These are phyloP conservation scores for Cryptosporidium tyzzeri DNA, from an alignment of 169 alveolate species.

Conservation along the genomic window DNA sequence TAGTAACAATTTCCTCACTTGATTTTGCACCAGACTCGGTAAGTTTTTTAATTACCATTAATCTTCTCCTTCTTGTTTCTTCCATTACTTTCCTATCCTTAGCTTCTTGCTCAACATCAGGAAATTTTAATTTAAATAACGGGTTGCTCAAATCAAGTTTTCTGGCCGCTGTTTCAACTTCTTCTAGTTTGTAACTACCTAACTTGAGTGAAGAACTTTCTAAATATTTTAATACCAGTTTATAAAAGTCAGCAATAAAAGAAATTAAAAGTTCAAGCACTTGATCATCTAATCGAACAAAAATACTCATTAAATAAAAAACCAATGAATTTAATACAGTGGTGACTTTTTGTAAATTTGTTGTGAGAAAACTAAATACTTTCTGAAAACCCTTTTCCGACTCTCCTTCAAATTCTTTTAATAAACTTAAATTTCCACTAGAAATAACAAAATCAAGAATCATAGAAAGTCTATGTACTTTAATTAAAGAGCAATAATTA, in stretches of 20 bases:
- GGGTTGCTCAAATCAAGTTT: too few relatives aligned
- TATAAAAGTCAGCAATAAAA: too few relatives aligned
- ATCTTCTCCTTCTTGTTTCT: background rate
- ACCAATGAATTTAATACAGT: too few relatives aligned
- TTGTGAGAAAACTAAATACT: too few relatives aligned
- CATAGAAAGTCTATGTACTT: background rate
- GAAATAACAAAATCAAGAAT: background rate
- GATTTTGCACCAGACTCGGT: background rate
- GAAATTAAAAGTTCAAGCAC: background rate
- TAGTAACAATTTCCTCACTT: too few relatives aligned
- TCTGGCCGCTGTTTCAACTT: too few relatives aligned
- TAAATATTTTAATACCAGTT: accelerated
- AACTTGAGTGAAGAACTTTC: background rate
- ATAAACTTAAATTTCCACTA: background rate
- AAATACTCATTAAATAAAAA: background rate
- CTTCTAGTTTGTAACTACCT: too few relatives aligned
- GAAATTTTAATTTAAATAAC: too few relatives aligned
- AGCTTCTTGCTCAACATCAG: background rate
- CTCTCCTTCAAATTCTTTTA: background rate
- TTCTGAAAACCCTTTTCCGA: background rate
- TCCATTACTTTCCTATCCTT: background rate
- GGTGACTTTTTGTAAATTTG: too few relatives aligned
- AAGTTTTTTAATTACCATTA: too few relatives aligned
- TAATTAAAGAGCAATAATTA: background rate
- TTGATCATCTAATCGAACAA: background rate